A percentile compares a stretch with the other conserved stretches of the same genome.
Conservation (phyloP, 1,284 basidiomycete species). For the Violaceomyces palustris region DNA sequence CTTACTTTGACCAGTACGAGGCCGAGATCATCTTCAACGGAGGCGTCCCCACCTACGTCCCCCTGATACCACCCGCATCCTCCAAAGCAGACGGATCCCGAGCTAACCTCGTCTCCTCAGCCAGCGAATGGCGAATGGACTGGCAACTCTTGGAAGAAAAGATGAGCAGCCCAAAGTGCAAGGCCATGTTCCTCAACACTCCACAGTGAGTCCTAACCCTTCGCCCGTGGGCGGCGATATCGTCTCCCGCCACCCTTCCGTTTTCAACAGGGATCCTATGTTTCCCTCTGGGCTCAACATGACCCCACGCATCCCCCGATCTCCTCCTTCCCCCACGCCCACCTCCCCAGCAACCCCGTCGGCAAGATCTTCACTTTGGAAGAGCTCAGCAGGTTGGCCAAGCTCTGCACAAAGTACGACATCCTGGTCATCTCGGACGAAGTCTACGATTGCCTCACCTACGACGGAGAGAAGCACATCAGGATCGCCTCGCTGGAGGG, state of each 20-base stretch:
- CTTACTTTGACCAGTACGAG: slow-evolving; percentile 85
- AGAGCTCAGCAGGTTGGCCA: slow-evolving; percentile 79
- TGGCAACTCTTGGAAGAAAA: slow-evolving; percentile 63
- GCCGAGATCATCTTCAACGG: slow-evolving; percentile 56
- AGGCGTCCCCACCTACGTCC: slow-evolving; percentile 87
- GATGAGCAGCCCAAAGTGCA: slow-evolving; percentile 85
- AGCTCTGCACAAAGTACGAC: slow-evolving; percentile 84
- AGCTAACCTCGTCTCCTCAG: too few species aligned
- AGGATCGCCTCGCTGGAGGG: slow-evolving; percentile 70
- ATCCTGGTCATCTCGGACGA: slow-evolving; percentile 91
- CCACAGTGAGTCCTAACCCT: slow-evolving; percentile 66
- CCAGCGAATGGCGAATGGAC: slow-evolving; percentile 57
- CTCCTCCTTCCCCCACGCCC: too few species aligned
- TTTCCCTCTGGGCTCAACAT: too few species aligned
- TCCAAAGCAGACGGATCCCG: slow-evolving; percentile 1
- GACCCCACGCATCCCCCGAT: too few species aligned
- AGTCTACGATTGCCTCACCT: slow-evolving; percentile 86
- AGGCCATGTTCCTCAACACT: slow-evolving; percentile 62
- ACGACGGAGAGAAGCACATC: slow-evolving; percentile 79
- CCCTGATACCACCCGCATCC: slow-evolving; percentile 72
- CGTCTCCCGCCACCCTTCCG: too few species aligned
- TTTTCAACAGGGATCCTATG: too few species aligned
- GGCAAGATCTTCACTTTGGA: slow-evolving; percentile 77
- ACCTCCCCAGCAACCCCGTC: slow-evolving; percentile 77
- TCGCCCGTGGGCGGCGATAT: too few species aligned